A percentile compares a stretch with the other conserved stretches of the same genome.
Evolutionary conservation across 495 filamentous ascomycete species (phyloP).

Genomic region (Talaromyces adpressus): DNA sequence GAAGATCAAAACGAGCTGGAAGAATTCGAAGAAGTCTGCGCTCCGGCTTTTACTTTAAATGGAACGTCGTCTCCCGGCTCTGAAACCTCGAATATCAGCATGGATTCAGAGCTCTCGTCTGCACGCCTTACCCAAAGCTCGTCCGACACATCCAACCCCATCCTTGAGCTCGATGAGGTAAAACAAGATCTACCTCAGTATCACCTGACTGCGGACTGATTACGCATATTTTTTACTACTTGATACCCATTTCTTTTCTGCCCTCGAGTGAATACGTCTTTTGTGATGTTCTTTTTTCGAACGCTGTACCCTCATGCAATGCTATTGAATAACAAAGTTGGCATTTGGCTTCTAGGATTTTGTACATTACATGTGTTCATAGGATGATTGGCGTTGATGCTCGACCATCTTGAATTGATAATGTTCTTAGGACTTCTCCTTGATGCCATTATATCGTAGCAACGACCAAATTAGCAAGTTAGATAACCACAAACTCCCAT

Average conservation of each 20-base stretch:
- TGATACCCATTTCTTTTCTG: constrained; percentile 1
- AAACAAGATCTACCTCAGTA: not conserved
- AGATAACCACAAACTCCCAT: not conserved
- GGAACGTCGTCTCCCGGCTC: not conserved
- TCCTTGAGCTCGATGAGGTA: not conserved
- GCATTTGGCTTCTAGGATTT: not conserved
- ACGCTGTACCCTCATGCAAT: not conserved
- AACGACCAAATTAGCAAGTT: not conserved
- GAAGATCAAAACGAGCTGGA: not conserved
- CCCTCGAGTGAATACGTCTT: not conserved
- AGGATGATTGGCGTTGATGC: not conserved
- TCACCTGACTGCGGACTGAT: not conserved
- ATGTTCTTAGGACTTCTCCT: not conserved
- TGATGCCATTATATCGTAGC: not conserved
- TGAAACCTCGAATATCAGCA: not conserved
- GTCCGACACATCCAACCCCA: not conserved
- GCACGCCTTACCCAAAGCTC: not conserved
- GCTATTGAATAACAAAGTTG: not conserved
- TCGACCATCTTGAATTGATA: not conserved
- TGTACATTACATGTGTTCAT: not conserved
- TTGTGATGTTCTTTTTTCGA: not conserved
- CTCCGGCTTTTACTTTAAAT: not conserved
- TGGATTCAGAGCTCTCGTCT: not conserved
- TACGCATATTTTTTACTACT: not conserved
- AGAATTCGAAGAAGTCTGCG: not conserved